These are phyloP conservation scores for Sclerotiophoma versabilis DNA, from an alignment of 2,329 filamentous ascomycete genomes.

Conservation along the genomic window DNA sequence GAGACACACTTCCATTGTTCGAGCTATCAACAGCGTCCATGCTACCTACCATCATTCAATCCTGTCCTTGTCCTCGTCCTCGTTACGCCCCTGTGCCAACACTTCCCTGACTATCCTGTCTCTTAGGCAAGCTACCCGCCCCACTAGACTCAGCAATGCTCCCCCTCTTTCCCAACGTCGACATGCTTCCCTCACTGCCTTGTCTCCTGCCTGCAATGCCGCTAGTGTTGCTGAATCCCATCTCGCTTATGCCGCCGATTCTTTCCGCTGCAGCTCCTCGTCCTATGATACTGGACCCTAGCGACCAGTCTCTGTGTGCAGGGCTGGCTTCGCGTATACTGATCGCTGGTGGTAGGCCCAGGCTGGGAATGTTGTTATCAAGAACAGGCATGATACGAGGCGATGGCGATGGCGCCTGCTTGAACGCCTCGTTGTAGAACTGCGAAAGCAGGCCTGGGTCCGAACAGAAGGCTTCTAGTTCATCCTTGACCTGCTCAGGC, in stretches of 20 bases:
- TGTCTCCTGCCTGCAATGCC: slow-evolving; percentile 41
- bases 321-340: slow-evolving; percentile 46
- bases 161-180: slow-evolving; percentile 28
- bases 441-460: slow-evolving; percentile 48
- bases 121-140: slow-evolving; percentile 27
- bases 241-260: slow-evolving; percentile 17
- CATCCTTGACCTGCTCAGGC: slow-evolving; percentile 54
- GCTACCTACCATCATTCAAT: no score
- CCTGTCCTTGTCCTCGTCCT: no score
- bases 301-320: slow-evolving; percentile 34
- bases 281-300: slow-evolving; percentile 28
- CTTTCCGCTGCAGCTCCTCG: slow-evolving; percentile 15
- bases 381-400: slow-evolving; percentile 47
- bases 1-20: no score
- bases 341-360: slow-evolving; percentile 53
- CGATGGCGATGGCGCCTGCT: slow-evolving; percentile 48
- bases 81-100: neutral
- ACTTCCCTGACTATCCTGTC: slow-evolving; percentile 36
- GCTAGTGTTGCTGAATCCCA: slow-evolving; percentile 23
- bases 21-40: no score
- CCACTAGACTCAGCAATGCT: slow-evolving; percentile 29
- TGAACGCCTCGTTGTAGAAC: slow-evolving; percentile 53
- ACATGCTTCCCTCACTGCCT: slow-evolving; percentile 39
- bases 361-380: slow-evolving; percentile 52
- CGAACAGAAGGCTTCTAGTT: slow-evolving; percentile 55